A percentile compares a stretch with the other conserved stretches of the same genome.
Conservation (phyloP, 768 basidiomycete species). For the Russula ochroleuca region DNA sequence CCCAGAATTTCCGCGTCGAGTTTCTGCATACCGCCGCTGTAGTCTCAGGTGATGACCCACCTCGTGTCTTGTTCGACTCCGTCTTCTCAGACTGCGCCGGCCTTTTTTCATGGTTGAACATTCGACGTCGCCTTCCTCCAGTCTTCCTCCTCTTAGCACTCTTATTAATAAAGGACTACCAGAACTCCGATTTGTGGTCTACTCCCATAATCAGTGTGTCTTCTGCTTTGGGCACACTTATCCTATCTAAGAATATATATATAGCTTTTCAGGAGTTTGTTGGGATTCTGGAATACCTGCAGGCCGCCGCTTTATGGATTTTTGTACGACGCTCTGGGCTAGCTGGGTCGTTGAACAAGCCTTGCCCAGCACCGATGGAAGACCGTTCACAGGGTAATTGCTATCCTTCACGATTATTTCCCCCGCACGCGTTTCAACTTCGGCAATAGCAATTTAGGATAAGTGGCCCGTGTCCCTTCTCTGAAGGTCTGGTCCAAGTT, state of each 20-base stretch:
- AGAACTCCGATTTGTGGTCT: constrained; percentile 3
- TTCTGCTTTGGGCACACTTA: neutral
- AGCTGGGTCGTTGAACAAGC: constrained; percentile 40
- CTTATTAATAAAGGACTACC: too few relatives aligned
- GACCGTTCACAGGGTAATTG: too few relatives aligned
- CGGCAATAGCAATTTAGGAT: constrained; percentile 38
- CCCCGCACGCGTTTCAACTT: neutral
- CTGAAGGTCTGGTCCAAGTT: constrained; percentile 31
- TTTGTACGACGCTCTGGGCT: constrained; percentile 38
- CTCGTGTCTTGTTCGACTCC: constrained; percentile 41
- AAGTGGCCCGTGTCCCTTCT: constrained; percentile 38
- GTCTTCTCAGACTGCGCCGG: constrained; percentile 39
- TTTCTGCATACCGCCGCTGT: too few relatives aligned
- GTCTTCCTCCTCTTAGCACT: too few relatives aligned
- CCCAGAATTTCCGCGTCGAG: too few relatives aligned
- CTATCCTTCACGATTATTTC: neutral
- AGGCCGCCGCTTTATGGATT: constrained; percentile 39
- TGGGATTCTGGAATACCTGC: neutral
- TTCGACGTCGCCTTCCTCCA: constrained; percentile 30
- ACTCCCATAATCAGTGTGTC: constrained; percentile 43
- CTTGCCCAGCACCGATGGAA: constrained; percentile 14
- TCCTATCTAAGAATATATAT: neutral
- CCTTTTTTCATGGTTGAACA: constrained; percentile 33
- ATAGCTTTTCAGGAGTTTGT: too few relatives aligned
- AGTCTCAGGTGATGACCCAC: constrained; percentile 25